Evolutionary conservation across 208 protist species (phyloP), one percentile per base, ranked within the genome.

Genomic region (Leishmania amazonensis): DNA sequence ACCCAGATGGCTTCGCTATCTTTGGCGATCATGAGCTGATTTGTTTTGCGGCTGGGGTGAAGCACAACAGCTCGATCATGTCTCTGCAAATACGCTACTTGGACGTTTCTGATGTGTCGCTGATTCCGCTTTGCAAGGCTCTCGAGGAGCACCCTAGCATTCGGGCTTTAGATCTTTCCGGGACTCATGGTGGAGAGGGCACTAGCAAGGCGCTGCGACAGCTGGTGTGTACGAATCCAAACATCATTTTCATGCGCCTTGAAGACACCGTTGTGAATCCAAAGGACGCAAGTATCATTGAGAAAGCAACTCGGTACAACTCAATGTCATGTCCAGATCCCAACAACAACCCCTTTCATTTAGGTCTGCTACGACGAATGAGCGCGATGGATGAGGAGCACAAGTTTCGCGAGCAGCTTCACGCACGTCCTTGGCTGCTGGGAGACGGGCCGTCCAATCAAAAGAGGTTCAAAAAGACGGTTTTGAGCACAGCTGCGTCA

Each of bases 31-130:
- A 87, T 70, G 90, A 97, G 60, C 74, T 95, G 9, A 93, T 90
- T 58, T 94, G 92, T 73, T 95, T 97, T 86, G 88, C 88, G 38
- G 94, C 90, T 13, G 94, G 91, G 1, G 74, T 97, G 35, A 94
- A 92, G 70, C 83, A 95, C 76, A 97, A 97, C 81, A 93, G 86
- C 74, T 95, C 91, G 49, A 94, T 97, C 78, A 71, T 97, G 53
- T 95, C 94, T 15, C 79, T 97, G 60, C 91, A 95, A 79, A 95
- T 97, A 67, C 85, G 89, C 17, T 95, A 95, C 74, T 79, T 97
- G 42, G 89, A 94, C 62, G 94, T 97, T 19, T 90, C 89, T 28
- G 91, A 97, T 75, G 72, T 86, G n/a, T 95, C 91, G 7, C 78
- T 97, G 28, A 85, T 97, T 51, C 92, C 94, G 15, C 85, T 97